phyloP scores from a whole-genome alignment of 768 basidiomycete species.

The Termitomyces eurrhizus region DNA sequence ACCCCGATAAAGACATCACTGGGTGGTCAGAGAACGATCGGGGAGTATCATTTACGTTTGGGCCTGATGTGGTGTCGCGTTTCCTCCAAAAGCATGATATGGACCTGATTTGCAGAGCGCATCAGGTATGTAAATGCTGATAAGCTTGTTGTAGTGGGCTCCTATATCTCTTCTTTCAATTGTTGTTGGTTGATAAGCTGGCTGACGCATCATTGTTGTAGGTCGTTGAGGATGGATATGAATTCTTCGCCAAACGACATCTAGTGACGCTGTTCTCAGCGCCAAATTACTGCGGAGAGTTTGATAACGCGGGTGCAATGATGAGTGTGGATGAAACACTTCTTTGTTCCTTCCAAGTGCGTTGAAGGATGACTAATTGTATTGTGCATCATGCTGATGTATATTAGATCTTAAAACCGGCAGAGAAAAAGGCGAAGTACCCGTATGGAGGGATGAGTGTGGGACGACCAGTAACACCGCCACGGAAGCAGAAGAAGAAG shows the following conservation, averaged over 20 bases:
- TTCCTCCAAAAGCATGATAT: conserved; percentile 99
- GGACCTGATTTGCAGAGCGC: conserved; percentile 98
- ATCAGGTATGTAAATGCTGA: conserved; percentile 67
- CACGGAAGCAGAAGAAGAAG: conserved; percentile 98
- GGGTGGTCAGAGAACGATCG: conserved; percentile 99
- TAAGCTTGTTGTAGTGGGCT: not conserved
- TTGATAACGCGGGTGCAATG: conserved; percentile 99
- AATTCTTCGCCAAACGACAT: conserved; percentile 98
- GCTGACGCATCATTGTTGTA: conserved; percentile 23
- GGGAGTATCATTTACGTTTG: conserved; percentile 98
- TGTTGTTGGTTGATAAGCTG: conserved; percentile 4
- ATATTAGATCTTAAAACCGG: conserved; percentile 90
- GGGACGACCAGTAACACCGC: conserved; percentile 89
- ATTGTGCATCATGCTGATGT: not conserved
- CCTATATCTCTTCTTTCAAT: not conserved
- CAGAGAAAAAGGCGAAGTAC: conserved; percentile 97
- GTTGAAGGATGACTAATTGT: conserved; percentile 3
- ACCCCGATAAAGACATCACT: conserved; percentile 98
- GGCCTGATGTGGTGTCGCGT: conserved; percentile 94
- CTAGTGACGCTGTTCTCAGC: conserved; percentile 96
- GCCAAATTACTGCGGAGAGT: conserved; percentile 93
- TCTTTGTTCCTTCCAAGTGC: conserved; percentile 95
- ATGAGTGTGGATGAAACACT: conserved; percentile 99
- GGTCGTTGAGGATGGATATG: conserved; percentile 99
- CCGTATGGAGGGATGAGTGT: conserved; percentile 85